A percentile compares a stretch with the other conserved stretches of the same genome.
phyloP scores from a whole-genome alignment of 2,329 filamentous ascomycete species.

The Trichophaea hybrida region DNA sequence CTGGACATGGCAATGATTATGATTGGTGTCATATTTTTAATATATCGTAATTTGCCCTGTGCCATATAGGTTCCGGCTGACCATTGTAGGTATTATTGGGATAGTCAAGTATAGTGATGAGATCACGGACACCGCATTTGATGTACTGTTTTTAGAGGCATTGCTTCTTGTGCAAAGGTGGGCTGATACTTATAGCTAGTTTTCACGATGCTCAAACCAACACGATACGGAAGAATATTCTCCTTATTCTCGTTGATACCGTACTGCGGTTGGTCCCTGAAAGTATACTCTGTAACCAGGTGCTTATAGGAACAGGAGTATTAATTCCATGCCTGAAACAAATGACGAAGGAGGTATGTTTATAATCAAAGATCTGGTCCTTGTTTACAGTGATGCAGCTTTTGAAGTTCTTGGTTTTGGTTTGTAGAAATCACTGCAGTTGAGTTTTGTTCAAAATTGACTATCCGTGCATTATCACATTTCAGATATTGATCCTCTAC shows the following conservation, averaged over 20 bases:
- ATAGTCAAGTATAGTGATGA: conserved; percentile 44
- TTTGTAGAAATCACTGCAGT: conserved; percentile 1
- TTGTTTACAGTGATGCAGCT: conserved; percentile 35
- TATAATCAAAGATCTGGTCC: neutral
- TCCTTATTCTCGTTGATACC: conserved; percentile 75
- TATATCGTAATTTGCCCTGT: conserved; percentile 44
- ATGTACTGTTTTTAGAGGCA: conserved; percentile 77
- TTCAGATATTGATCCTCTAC: conserved; percentile 58
- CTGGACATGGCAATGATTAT: conserved; percentile 59
- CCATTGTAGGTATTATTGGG: conserved; percentile 47
- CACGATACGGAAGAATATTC: conserved; percentile 46
- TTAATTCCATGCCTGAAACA: conserved; percentile 78
- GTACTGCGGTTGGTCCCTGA: conserved; percentile 61
- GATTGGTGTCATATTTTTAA: conserved; percentile 55
- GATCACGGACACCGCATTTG: conserved; percentile 68
- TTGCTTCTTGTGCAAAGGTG: conserved; percentile 70
- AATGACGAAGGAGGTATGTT: conserved; percentile 61
- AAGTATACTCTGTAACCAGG: conserved; percentile 6
- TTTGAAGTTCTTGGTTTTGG: conserved; percentile 51
- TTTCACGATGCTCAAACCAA: conserved; percentile 6
- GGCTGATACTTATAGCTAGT: neutral
- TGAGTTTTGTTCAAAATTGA: no score
- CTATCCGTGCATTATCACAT: no score
- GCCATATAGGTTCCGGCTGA: neutral
- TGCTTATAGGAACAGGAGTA: conserved; percentile 14